Evolutionary conservation across 2,329 filamentous ascomycete species (phyloP).

Genomic region (Hymenoscyphus occultus): DNA sequence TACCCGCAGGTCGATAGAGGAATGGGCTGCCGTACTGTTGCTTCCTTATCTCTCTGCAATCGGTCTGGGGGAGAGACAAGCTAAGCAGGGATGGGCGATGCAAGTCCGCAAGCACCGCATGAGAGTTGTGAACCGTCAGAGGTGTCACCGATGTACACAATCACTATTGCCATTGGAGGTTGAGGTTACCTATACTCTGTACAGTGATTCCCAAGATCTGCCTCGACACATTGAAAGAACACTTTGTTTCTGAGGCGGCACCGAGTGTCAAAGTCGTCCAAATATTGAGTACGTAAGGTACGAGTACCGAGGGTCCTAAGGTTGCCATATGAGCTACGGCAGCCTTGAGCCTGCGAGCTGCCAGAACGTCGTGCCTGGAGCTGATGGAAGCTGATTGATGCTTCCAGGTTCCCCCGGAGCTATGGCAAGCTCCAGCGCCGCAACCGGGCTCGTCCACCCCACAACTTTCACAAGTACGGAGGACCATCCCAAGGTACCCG

Average conservation of each 20-base stretch:
- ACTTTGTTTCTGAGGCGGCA: no score
- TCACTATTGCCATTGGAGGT: neutral
- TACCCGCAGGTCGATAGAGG: neutral
- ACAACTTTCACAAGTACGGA: neutral
- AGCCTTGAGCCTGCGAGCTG: neutral
- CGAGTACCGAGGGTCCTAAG: neutral
- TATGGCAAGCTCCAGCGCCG: neutral
- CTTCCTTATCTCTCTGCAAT: neutral
- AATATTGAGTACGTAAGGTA: neutral
- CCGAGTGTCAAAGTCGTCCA: neutral
- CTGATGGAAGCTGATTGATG: slow-evolving; percentile 1
- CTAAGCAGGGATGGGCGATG: neutral
- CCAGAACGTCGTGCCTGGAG: neutral
- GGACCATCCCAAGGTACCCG: neutral
- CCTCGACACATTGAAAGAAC: neutral
- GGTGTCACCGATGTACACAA: neutral
- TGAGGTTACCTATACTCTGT: neutral
- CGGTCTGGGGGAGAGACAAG: neutral
- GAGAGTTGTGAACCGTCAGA: neutral
- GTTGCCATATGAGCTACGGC: neutral
- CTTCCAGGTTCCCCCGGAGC: slow-evolving; percentile 1
- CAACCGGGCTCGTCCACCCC: neutral
- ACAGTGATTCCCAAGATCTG: neutral
- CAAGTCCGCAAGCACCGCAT: neutral
- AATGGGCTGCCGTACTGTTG: neutral